Evolutionary conservation across 31 red algal species (phyloP).

Genomic region (Bonnemaisonia californica): DNA sequence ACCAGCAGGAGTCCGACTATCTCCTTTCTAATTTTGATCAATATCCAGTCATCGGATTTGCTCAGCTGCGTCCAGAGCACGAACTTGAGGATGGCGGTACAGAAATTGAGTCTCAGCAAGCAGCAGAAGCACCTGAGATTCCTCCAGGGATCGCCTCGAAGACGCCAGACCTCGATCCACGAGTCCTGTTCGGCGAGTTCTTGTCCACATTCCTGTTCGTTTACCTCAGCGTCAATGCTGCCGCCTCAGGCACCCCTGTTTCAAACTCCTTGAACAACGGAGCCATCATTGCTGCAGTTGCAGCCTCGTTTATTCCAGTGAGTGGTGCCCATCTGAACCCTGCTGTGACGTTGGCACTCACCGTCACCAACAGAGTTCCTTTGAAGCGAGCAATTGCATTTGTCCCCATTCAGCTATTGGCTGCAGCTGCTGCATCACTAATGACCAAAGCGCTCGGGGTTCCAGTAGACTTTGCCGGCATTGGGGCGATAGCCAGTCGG

Average conservation of each 20-base stretch:
- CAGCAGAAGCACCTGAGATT: too few species aligned
- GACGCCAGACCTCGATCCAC: slow-evolving; percentile 27
- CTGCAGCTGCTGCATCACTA: slow-evolving; percentile 40
- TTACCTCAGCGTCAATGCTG: slow-evolving; percentile 49
- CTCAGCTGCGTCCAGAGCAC: too few species aligned
- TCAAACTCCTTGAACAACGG: slow-evolving; percentile 42
- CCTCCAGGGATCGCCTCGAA: slow-evolving; percentile 16
- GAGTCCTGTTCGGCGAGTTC: slow-evolving; percentile 70
- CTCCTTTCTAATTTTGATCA: too few species aligned
- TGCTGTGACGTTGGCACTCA: slow-evolving; percentile 56
- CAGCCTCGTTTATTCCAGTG: slow-evolving; percentile 63
- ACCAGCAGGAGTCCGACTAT: too few species aligned
- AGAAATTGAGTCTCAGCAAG: too few species aligned
- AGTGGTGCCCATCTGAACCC: slow-evolving; percentile 75
- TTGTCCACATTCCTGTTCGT: slow-evolving; percentile 75
- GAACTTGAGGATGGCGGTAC: too few species aligned
- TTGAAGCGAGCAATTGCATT: slow-evolving; percentile 44
- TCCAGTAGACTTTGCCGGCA: slow-evolving; percentile 24
- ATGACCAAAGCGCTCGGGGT: slow-evolving; percentile 40
- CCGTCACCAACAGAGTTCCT: slow-evolving; percentile 44
- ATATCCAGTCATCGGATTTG: too few species aligned
- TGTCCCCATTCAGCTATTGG: slow-evolving; percentile 52
- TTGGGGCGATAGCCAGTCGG: slow-evolving; percentile 13
- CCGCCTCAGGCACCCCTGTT: slow-evolving; percentile 15
- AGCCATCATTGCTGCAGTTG: slow-evolving; percentile 45